phyloP scores from a whole-genome alignment of 148 eudicot genomes.

The Gaultheria prostrata region DNA sequence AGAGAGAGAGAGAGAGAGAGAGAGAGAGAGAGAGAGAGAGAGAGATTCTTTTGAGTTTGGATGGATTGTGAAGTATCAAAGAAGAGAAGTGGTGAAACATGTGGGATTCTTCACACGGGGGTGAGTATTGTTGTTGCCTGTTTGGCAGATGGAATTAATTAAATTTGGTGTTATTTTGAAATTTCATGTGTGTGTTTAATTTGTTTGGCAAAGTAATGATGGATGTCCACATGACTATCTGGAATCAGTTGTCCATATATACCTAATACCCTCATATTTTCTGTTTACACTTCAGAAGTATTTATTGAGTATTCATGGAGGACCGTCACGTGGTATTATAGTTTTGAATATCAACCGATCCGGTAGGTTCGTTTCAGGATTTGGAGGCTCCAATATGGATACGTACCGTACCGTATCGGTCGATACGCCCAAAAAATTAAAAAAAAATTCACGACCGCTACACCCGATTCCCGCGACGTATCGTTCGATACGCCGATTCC shows the following conservation, averaged over 20 bases:
- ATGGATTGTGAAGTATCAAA: neutral
- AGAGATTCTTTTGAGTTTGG: slow-evolving; percentile 9
- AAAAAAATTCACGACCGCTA: too few relatives aligned
- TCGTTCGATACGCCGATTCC: too few relatives aligned
- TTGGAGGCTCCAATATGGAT: too few relatives aligned
- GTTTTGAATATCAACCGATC: too few relatives aligned
- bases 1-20: neutral
- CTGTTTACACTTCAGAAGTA: too few relatives aligned
- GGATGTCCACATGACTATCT: neutral
- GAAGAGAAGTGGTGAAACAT: neutral
- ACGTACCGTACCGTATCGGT: too few relatives aligned
- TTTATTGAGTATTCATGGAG: too few relatives aligned
- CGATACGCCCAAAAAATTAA: too few relatives aligned
- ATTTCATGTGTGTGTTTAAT: neutral
- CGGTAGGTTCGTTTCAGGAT: too few relatives aligned
- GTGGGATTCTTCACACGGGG: neutral
- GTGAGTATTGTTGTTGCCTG: neutral
- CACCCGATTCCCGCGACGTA: too few relatives aligned
- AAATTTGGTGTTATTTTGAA: neutral
- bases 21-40: slow-evolving; percentile 5
- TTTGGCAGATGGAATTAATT: neutral
- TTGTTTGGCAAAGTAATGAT: neutral
- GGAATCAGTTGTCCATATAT: neutral
- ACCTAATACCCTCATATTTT: too few relatives aligned
- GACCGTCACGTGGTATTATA: too few relatives aligned